Conservation (phyloP, 2,329 filamentous ascomycete genomes). For the Chaetomiaceae sp. region DNA sequence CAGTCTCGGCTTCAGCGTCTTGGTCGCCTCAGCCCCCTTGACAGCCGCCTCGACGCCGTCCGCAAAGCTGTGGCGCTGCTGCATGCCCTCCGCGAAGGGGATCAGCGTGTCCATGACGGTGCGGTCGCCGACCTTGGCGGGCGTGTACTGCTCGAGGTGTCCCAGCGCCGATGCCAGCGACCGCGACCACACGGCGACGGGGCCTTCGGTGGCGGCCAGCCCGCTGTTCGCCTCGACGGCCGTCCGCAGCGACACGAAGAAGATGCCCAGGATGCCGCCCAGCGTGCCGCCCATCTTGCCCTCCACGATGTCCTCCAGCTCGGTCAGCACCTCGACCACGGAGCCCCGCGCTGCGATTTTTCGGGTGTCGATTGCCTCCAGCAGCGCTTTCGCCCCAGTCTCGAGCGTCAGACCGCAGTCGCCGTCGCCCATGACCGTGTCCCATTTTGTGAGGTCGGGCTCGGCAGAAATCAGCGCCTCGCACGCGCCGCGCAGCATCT, state of each 20-base stretch:
- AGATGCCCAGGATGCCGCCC: slow-evolving; percentile 48
- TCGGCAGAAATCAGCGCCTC: slow-evolving; percentile 50
- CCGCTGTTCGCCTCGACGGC: slow-evolving; percentile 30
- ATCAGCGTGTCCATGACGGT: slow-evolving; percentile 54
- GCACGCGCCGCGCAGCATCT: slow-evolving; percentile 50
- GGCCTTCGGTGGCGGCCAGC: slow-evolving; percentile 26
- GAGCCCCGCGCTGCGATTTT: slow-evolving; percentile 38
- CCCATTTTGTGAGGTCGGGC: slow-evolving; percentile 57
- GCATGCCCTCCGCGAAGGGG: slow-evolving; percentile 44
- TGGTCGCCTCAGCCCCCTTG: slow-evolving; percentile 56
- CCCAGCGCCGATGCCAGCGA: slow-evolving; percentile 39
- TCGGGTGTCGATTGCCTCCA: slow-evolving; percentile 40
- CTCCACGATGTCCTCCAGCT: slow-evolving; percentile 50
- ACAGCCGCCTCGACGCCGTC: slow-evolving; percentile 53
- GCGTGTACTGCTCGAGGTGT: slow-evolving; percentile 46
- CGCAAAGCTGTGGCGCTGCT: slow-evolving; percentile 43
- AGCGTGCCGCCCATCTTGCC: slow-evolving; percentile 49
- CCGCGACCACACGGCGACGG: slow-evolving; percentile 37
- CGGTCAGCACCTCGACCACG: slow-evolving; percentile 40
- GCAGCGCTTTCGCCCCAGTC: slow-evolving; percentile 43
- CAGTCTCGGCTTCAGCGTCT: slow-evolving; percentile 57
- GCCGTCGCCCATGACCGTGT: slow-evolving; percentile 58
- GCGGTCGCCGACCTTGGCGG: slow-evolving; percentile 49
- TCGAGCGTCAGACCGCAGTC: slow-evolving; percentile 60
- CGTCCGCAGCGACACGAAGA: slow-evolving; percentile 43